A percentile compares a stretch with the other conserved stretches of the same genome.
Evolutionary conservation across 2,329 filamentous ascomycete species (phyloP).

Genomic region (Thielaviopsis populi): DNA sequence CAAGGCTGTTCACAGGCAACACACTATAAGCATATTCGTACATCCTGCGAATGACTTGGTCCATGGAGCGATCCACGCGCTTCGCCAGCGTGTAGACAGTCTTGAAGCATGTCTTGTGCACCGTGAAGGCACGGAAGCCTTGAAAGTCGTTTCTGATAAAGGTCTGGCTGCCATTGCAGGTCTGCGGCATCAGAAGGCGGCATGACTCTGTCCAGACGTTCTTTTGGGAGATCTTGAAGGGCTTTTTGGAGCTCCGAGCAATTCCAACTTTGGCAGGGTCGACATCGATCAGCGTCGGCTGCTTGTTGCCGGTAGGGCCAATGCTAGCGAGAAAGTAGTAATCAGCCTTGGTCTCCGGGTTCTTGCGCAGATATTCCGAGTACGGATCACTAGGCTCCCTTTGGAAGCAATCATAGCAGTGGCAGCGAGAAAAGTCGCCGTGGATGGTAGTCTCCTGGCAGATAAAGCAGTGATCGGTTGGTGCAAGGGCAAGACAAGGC

Average conservation of each 20-base stretch:
- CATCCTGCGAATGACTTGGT: neutral
- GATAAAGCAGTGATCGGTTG: neutral
- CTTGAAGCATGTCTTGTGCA: slow-evolving; percentile 4
- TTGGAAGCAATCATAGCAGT: neutral
- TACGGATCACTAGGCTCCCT: neutral
- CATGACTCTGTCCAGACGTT: neutral
- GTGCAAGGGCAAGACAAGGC: neutral
- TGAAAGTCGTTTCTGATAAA: neutral
- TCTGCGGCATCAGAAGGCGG: neutral
- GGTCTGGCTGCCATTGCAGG: neutral
- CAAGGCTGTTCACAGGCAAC: neutral
- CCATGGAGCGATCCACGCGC: neutral
- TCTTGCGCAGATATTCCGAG: neutral
- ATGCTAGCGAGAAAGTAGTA: neutral
- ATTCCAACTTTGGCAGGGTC: neutral
- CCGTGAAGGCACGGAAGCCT: neutral
- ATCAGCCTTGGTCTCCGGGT: neutral
- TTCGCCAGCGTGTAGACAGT: neutral
- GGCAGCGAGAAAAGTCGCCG: neutral
- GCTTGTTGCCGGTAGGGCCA: neutral
- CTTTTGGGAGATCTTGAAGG: neutral
- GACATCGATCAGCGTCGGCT: neutral
- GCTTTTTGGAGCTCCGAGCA: neutral
- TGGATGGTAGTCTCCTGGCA: neutral
- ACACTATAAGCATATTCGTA: neutral